Conservation (phyloP, 306 rosid genomes). For the Citrullus colocynthis region DNA sequence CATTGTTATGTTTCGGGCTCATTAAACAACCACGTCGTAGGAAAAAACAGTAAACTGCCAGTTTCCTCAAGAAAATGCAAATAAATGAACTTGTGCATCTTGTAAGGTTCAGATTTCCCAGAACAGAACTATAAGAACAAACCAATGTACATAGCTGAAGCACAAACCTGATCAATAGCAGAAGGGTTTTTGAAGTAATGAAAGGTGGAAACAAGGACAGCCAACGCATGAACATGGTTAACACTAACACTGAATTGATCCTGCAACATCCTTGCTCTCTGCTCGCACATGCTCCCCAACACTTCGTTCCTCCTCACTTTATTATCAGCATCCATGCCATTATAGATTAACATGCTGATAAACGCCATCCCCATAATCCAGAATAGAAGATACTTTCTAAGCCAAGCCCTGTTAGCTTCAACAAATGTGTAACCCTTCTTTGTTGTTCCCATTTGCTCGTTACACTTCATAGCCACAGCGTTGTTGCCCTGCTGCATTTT, state of each 20-base stretch:
- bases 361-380: constrained; percentile 54
- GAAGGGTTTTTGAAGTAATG: constrained; percentile 80
- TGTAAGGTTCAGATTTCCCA: not conserved
- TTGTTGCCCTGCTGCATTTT: constrained; percentile 45
- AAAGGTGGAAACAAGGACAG: constrained; percentile 92
- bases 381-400: constrained; percentile 41
- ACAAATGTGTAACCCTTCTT: constrained; percentile 61
- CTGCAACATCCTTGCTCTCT: constrained; percentile 95
- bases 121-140: not conserved
- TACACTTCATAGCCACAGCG: constrained; percentile 43
- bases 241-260: constrained; percentile 96
- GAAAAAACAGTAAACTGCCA: not conserved
- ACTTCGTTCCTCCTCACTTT: constrained; percentile 72
- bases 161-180: constrained; percentile 91
- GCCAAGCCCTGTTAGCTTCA: constrained; percentile 69
- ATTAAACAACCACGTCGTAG: not conserved
- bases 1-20: constrained; percentile 12
- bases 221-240: constrained; percentile 94
- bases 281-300: constrained; percentile 83
- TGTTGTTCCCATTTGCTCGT: constrained; percentile 57
- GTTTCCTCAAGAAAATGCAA: not conserved
- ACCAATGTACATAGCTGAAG: constrained; percentile 10
- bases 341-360: constrained; percentile 37
- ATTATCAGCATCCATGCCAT: constrained; percentile 58
- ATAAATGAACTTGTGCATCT: not conserved